Evolutionary conservation across 805 yeast genomes (phyloP).

Genomic region (Ogataea parapolymorpha): DNA sequence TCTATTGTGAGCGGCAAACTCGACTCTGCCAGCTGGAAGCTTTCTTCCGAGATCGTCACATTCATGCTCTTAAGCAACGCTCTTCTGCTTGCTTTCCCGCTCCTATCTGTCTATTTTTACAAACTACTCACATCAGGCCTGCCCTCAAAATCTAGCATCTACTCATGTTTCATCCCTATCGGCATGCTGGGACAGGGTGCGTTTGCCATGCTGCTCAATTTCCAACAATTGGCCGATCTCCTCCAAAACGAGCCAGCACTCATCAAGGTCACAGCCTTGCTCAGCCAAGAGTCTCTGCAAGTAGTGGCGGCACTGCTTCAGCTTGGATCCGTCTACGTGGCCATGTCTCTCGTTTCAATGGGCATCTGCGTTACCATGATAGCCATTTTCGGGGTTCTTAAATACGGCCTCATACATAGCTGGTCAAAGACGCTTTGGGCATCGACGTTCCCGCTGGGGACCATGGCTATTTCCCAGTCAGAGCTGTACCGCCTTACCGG

Average conservation of each 20-base stretch:
- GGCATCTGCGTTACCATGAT: constrained; percentile 40
- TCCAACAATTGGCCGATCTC: constrained; percentile 17
- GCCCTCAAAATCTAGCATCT: constrained; percentile 52
- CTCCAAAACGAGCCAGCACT: constrained; percentile 11
- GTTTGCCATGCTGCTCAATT: constrained; percentile 49
- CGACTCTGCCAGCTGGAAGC: constrained; percentile 32
- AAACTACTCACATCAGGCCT: constrained; percentile 55
- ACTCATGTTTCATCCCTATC: constrained; percentile 71
- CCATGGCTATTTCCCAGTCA: constrained; percentile 61
- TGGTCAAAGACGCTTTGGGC: constrained; percentile 72
- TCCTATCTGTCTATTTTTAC: constrained; percentile 57
- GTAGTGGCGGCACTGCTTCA: constrained; percentile 8
- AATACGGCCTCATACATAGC: constrained; percentile 30
- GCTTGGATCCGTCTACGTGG: constrained; percentile 18
- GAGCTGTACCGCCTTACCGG: constrained; percentile 49
- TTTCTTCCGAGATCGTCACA: constrained; percentile 51
- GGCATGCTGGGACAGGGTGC: constrained; percentile 89
- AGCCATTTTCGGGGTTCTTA: constrained; percentile 35
- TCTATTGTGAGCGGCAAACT: constrained; percentile 46
- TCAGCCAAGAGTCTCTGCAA: constrained; percentile 6
- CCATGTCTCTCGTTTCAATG: constrained; percentile 31
- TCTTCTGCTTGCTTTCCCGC: constrained; percentile 52
- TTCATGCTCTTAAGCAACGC: constrained; percentile 71
- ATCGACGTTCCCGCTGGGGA: constrained; percentile 87
- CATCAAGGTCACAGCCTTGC: constrained; percentile 8